Percentiles rank a stretch among this genome's conserved stretches.
These are phyloP conservation scores for Achlya hypogyna DNA, from an alignment of 352 stramenopile species.

Conservation along the genomic window DNA sequence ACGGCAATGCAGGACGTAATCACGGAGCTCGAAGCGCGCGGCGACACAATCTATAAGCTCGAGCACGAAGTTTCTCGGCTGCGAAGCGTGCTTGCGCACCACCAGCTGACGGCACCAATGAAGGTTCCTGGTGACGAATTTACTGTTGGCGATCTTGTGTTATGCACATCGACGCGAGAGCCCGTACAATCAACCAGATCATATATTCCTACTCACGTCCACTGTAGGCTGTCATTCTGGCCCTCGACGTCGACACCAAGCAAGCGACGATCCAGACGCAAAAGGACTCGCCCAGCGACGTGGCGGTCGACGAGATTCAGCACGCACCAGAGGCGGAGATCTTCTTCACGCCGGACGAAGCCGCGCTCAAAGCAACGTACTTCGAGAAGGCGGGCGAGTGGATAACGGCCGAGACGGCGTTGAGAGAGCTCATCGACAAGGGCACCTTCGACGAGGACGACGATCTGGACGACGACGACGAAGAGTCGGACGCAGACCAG, in stretches of 20 bases:
- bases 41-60: constrained; percentile 28
- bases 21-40: constrained; percentile 58
- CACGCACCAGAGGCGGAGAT: not conserved
- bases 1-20: constrained; percentile 73
- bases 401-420: constrained; percentile 3
- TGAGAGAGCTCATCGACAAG: constrained; percentile 13
- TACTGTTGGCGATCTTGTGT: not conserved
- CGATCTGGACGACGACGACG: constrained; percentile 1
- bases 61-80: not conserved
- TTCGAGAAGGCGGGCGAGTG: constrained; percentile 18
- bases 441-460: constrained; percentile 9
- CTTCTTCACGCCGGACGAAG: not conserved
- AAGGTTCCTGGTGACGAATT: not conserved
- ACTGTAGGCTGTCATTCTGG: constrained; percentile 3
- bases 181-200: not conserved
- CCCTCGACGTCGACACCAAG: not conserved
- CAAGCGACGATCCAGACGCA: not conserved
- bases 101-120: not conserved
- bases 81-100: not conserved
- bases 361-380: not conserved
- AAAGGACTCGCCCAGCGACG: not conserved
- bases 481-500: constrained; percentile 20
- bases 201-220: not conserved
- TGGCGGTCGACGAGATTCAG: not conserved
- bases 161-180: not conserved